Conservation (phyloP, 257 asterid species). For the Solanum chiquidenum region DNA sequence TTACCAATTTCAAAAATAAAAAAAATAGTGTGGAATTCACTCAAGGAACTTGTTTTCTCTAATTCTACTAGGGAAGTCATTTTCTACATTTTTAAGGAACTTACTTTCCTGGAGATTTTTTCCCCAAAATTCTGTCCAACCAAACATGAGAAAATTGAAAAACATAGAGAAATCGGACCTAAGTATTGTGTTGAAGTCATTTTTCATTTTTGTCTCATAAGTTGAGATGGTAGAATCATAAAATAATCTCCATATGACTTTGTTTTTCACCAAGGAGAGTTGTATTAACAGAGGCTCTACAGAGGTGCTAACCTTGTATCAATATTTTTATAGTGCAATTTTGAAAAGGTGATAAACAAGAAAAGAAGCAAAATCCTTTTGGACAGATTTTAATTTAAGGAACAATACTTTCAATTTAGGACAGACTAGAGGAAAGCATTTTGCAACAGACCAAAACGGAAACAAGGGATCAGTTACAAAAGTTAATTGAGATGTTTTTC, state of each 20-base stretch:
- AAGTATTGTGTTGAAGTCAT: not conserved
- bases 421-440: not conserved
- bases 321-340: not conserved
- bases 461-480: not conserved
- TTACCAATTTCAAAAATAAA: no score
- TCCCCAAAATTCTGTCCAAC: no score
- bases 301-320: not conserved
- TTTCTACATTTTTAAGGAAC: no score
- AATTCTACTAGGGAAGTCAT: no score
- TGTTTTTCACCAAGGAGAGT: not conserved
- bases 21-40: no score
- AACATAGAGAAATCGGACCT: not conserved
- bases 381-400: not conserved
- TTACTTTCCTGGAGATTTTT: no score
- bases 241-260: not conserved
- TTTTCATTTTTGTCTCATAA: not conserved
- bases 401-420: not conserved
- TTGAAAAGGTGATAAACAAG: not conserved
- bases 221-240: not conserved
- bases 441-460: not conserved
- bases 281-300: not conserved
- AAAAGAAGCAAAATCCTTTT: not conserved
- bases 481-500: not conserved
- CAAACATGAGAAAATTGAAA: not conserved
- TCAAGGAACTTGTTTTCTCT: no score